Evolutionary conservation across 2,329 filamentous ascomycete genomes (phyloP).

Genomic region (Boeremia lycopersici): DNA sequence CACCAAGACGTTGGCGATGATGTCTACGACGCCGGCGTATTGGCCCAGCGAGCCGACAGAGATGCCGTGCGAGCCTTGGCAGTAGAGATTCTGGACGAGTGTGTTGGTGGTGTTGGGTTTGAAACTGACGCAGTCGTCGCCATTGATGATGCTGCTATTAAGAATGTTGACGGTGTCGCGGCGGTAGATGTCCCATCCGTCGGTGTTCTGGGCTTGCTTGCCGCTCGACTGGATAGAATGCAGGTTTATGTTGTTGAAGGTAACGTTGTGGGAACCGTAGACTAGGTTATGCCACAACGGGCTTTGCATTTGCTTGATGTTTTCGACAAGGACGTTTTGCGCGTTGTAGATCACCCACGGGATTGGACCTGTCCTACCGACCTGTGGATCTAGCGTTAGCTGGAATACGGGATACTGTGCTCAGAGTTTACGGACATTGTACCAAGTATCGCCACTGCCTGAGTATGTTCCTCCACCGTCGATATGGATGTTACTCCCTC

Average conservation of each 20-base stretch:
- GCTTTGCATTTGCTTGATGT: slow-evolving; percentile 66
- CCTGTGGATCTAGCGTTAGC: slow-evolving; percentile 53
- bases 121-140: slow-evolving; percentile 75
- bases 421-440: slow-evolving; percentile 64
- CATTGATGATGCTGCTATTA: slow-evolving; percentile 67
- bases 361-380: slow-evolving; percentile 1
- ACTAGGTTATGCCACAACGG: slow-evolving; percentile 69
- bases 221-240: slow-evolving; percentile 58
- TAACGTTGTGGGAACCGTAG: slow-evolving; percentile 67
- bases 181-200: slow-evolving; percentile 68
- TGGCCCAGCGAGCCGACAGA: slow-evolving; percentile 73
- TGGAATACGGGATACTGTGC: slow-evolving; percentile 63
- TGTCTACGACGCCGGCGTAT: slow-evolving; percentile 70
- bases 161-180: slow-evolving; percentile 68
- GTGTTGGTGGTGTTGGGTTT: slow-evolving; percentile 75
- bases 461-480: slow-evolving; percentile 70
- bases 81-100: slow-evolving; percentile 68
- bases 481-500: slow-evolving; percentile 69
- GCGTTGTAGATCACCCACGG: slow-evolving; percentile 9
- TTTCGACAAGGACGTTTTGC: slow-evolving; percentile 62
- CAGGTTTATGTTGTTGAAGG: slow-evolving; percentile 68
- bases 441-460: slow-evolving; percentile 71
- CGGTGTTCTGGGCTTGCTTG: slow-evolving; percentile 68
- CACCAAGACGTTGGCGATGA: slow-evolving; percentile 68
- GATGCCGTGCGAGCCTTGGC: slow-evolving; percentile 74